phyloP scores from a whole-genome alignment of 345 rosid genomes.

The Schrenkiella parvula region DNA sequence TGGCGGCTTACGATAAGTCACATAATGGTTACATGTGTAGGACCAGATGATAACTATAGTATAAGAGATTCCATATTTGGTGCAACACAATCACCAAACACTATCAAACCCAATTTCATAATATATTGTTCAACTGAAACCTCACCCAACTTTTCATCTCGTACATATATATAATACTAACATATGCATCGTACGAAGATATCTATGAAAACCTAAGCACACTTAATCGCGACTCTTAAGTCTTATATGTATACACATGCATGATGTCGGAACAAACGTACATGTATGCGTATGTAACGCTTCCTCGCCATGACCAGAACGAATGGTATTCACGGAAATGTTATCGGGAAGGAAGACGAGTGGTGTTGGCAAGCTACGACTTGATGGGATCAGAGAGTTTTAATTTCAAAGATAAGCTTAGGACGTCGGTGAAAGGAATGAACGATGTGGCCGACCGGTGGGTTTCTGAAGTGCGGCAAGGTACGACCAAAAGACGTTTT shows the following conservation, averaged over 20 bases:
- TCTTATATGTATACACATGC: background rate
- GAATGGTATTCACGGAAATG: conserved; percentile 6
- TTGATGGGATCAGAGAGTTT: conserved; percentile 25
- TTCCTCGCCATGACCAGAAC: conserved; percentile 13
- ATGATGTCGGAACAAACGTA: conserved; percentile 26
- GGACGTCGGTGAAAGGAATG: conserved; percentile 19
- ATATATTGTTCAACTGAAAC: conserved; percentile 32
- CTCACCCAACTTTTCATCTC: conserved; percentile 22
- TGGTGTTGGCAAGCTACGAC: conserved; percentile 28
- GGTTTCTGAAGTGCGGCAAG: conserved; percentile 19
- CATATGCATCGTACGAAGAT: background rate
- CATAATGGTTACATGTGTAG: background rate
- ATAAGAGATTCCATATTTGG: conserved; percentile 27
- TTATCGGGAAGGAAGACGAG: conserved; percentile 24
- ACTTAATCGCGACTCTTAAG: background rate
- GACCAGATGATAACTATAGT: background rate
- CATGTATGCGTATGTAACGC: conserved; percentile 4
- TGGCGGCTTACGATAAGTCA: background rate
- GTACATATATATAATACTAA: background rate
- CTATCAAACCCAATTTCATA: conserved; percentile 16
- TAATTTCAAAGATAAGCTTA: conserved; percentile 27
- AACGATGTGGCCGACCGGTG: conserved; percentile 16
- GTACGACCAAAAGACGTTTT: conserved; percentile 29
- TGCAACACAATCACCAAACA: conserved; percentile 28
- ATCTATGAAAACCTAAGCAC: background rate